Evolutionary conservation across 805 yeast species (phyloP).

Genomic region (Komagataella kurtzmanii): DNA sequence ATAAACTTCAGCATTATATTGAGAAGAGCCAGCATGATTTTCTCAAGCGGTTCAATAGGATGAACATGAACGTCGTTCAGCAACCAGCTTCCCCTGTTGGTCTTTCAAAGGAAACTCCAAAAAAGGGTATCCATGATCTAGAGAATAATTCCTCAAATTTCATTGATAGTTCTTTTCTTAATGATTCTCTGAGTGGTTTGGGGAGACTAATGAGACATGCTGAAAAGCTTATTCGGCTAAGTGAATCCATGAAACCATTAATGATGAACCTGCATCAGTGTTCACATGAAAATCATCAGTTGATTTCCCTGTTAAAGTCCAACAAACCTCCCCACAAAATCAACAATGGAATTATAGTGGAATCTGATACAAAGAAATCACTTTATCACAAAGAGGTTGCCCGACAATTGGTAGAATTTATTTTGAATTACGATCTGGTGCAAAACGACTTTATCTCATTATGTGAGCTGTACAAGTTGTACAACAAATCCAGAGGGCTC

Average conservation of each 20-base stretch:
- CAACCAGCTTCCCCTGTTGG: not conserved
- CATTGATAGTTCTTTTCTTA: constrained; percentile 45
- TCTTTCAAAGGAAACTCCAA: constrained; percentile 4
- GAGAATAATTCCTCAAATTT: constrained; percentile 42
- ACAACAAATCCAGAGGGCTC: constrained; percentile 51
- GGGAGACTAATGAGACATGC: constrained; percentile 70
- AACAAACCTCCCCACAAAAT: constrained; percentile 16
- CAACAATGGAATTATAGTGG: constrained; percentile 14
- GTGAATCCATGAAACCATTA: constrained; percentile 20
- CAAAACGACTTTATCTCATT: constrained; percentile 48
- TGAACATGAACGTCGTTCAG: constrained; percentile 24
- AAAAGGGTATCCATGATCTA: constrained; percentile 60
- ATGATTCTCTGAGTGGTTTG: constrained; percentile 62
- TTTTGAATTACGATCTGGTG: constrained; percentile 28
- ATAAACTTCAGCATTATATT: constrained; percentile 28
- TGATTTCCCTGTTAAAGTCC: constrained; percentile 12
- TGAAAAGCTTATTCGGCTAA: constrained; percentile 51
- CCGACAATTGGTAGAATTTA: constrained; percentile 66
- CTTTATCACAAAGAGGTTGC: constrained; percentile 49
- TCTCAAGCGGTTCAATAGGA: constrained; percentile 8
- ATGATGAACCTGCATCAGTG: constrained; percentile 1
- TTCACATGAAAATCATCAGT: constrained; percentile 10
- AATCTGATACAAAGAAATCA: constrained; percentile 2
- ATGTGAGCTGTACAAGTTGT: constrained; percentile 48
- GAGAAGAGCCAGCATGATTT: constrained; percentile 37